phyloP scores from a whole-genome alignment of 2,329 filamentous ascomycete genomes.

The Penicillium sumatraense region DNA sequence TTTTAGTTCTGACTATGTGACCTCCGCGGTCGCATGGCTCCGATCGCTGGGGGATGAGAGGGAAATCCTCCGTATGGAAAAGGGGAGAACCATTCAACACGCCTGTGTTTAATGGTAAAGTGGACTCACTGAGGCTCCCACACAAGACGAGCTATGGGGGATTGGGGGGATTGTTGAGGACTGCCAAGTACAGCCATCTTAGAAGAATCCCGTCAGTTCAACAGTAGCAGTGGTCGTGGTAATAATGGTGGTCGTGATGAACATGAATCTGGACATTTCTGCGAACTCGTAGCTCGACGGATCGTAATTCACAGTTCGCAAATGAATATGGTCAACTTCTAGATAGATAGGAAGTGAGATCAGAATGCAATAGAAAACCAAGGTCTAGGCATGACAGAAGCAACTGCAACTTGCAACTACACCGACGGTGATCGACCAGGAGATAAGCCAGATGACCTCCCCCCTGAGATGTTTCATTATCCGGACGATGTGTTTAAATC shows the following conservation, averaged over 20 bases:
- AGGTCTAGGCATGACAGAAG: neutral
- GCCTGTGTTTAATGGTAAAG: neutral
- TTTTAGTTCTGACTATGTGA: neutral
- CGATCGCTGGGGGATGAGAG: neutral
- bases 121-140: constrained; percentile 40
- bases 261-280: neutral
- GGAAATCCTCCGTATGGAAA: too few relatives aligned
- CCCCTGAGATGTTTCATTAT: neutral
- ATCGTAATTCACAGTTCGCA: neutral
- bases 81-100: too few relatives aligned
- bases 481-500: neutral
- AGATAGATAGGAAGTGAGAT: neutral
- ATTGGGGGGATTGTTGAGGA: constrained; percentile 14
- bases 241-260: neutral
- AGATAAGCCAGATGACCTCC: constrained; percentile 14
- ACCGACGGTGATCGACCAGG: constrained; percentile 14
- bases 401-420: neutral
- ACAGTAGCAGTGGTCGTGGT: neutral
- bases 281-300: neutral
- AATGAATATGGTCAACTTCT: neutral
- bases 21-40: constrained; percentile 13
- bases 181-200: constrained; percentile 16
- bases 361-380: neutral
- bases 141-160: constrained; percentile 30
- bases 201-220: too few relatives aligned